Conservation (phyloP, 1,139 yeast genomes). For the Zygoascus sp. region DNA sequence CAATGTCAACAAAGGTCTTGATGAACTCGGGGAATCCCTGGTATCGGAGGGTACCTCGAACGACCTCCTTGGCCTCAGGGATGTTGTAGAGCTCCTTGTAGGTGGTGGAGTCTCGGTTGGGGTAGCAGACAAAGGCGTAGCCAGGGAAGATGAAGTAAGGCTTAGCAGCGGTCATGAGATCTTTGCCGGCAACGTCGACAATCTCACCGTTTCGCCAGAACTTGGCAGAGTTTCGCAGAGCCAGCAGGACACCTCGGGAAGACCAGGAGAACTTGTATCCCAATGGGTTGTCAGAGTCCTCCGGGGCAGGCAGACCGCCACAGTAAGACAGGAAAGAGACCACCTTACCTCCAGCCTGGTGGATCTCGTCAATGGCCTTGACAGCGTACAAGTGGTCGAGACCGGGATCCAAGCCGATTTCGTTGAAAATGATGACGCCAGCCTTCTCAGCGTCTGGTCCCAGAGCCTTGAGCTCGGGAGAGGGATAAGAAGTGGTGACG, state of each 20-base stretch:
- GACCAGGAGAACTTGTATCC: slow-evolving; percentile 99
- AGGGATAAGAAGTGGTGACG: slow-evolving; percentile 93
- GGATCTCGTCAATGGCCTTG: slow-evolving; percentile 96
- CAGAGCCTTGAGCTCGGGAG: slow-evolving; percentile 66
- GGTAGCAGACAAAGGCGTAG: slow-evolving; percentile 89
- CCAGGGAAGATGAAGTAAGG: slow-evolving; percentile 97
- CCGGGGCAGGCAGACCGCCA: slow-evolving; percentile 99
- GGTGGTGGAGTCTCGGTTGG: slow-evolving; percentile 95
- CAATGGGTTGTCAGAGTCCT: slow-evolving; percentile 92
- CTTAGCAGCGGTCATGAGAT: slow-evolving; percentile 90
- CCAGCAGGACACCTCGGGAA: slow-evolving; percentile 93
- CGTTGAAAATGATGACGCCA: slow-evolving; percentile 49
- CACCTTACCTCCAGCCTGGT: slow-evolving; percentile 84
- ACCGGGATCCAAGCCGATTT: slow-evolving; percentile 85
- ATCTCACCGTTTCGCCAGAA: slow-evolving; percentile 83
- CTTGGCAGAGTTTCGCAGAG: slow-evolving; percentile 88
- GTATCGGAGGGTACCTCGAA: slow-evolving; percentile 95
- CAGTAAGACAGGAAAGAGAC: slow-evolving; percentile 92
- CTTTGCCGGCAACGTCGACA: slow-evolving; percentile 78
- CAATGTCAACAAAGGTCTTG: slow-evolving; percentile 90
- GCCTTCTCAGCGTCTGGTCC: slow-evolving; percentile 42
- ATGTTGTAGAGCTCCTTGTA: slow-evolving; percentile 87
- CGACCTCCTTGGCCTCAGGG: slow-evolving; percentile 95
- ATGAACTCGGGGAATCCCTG: slow-evolving; percentile 99
- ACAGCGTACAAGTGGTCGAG: slow-evolving; percentile 96